A percentile compares a stretch with the other conserved stretches of the same genome.
Conservation (phyloP, 495 filamentous ascomycete genomes). For the Evernia prunastri region DNA sequence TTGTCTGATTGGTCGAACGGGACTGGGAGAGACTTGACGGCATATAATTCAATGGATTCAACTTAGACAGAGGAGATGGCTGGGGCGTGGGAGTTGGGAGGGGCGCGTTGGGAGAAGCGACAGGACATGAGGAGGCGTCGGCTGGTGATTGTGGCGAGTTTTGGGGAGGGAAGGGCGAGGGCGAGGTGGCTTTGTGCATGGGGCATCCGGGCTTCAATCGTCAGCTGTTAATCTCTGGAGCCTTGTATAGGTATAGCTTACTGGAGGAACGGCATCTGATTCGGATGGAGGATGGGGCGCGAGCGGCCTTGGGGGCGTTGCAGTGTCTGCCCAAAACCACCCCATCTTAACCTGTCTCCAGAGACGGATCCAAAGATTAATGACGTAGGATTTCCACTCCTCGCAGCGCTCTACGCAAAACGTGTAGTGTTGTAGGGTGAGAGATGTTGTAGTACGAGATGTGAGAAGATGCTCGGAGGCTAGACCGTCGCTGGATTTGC, state of each 20-base stretch:
- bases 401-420: not conserved
- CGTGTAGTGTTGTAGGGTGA: slow-evolving; percentile 1
- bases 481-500: not conserved
- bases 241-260: slow-evolving; percentile 42
- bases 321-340: slow-evolving; percentile 94
- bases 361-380: not conserved
- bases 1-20: slow-evolving; percentile 62
- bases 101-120: slow-evolving; percentile 38
- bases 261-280: slow-evolving; percentile 53
- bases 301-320: slow-evolving; percentile 36
- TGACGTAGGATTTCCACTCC: not conserved
- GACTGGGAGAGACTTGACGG: slow-evolving; percentile 75
- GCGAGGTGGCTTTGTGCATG: slow-evolving; percentile 66
- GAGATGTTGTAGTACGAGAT: not conserved
- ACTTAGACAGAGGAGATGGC: slow-evolving; percentile 55
- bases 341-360: slow-evolving; percentile 54
- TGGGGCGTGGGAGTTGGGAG: slow-evolving; percentile 31
- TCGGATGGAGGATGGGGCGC: slow-evolving; percentile 39
- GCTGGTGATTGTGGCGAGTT: slow-evolving; percentile 39
- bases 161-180: slow-evolving; percentile 32
- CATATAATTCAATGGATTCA: slow-evolving; percentile 98
- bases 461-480: not conserved
- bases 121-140: slow-evolving; percentile 45
- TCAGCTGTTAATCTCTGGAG: slow-evolving; percentile 9
- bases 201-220: slow-evolving; percentile 69